Evolutionary conservation across 2,329 filamentous ascomycete species (phyloP), one percentile per base, ranked within the genome.

Genomic region (Verticillium nubilum): DNA sequence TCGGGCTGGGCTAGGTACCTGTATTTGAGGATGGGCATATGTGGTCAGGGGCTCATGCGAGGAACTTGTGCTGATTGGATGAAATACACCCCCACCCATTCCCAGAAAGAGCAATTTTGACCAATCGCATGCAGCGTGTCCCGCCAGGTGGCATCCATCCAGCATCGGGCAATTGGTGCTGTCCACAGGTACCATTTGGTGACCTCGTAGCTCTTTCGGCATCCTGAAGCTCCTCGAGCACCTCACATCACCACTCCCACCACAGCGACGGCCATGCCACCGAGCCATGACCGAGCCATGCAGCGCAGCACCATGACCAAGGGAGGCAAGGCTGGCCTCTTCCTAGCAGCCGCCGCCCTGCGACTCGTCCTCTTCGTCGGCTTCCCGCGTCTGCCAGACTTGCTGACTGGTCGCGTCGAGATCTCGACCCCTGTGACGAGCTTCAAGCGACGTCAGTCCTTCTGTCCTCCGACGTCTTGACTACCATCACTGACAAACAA

Each of bases 341-440:
- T 92, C 72, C 81, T 82, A 61, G 86, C 86, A 57, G 94, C 93
- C 60, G 88, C 90, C 59, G 83, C 87, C 63, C 80, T 98, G 66
- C 88, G 95, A 66, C 81, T 98, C 61, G 76, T 91, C 59, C 84
- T 98, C 58, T 93, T 92, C 72, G 80, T 87, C 61, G 80, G 87
- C 60, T 97, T 97, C 71, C 93, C 95, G 63, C 85, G 85, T 37
- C 81, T 99, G 47, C 91, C 94, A 57, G 87, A 92, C 72, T 82
- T 97, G 63, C 82, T 99, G 63, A 95, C 92, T 23, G 90, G 89
- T 64, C 89, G 95, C 70, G 95, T 97, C 68, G 95, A 99, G 80
- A 89, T 99, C 69, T 97, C 95, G 52, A 99, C 95, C 25, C 94
- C 95, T 42, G 90, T 98, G 54, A 97, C 92, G 67, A 97, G 94